Evolutionary conservation across 768 basidiomycete species (phyloP).

Genomic region (Trametes punicea): DNA sequence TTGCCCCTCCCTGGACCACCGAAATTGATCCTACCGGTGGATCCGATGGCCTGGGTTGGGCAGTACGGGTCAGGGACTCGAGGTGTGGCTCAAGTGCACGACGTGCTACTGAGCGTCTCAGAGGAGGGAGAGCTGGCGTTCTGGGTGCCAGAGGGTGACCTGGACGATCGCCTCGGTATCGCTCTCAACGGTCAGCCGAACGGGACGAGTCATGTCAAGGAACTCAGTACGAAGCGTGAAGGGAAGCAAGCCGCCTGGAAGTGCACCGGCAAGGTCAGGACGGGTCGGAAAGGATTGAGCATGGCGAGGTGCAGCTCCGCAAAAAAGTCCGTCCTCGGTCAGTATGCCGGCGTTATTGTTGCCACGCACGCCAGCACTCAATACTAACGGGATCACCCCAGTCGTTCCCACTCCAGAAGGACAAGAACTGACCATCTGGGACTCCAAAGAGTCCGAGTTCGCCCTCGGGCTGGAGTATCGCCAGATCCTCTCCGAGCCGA

Average conservation of each 20-base stretch:
- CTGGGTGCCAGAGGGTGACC: slow-evolving; percentile 61
- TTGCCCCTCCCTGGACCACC: slow-evolving; percentile 51
- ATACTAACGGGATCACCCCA: slow-evolving; percentile 27
- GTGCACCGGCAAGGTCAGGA: slow-evolving; percentile 72
- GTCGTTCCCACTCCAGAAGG: slow-evolving; percentile 60
- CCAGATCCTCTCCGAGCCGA: slow-evolving; percentile 53
- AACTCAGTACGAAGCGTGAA: neutral
- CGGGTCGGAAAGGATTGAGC: slow-evolving; percentile 59
- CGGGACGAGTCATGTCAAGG: neutral
- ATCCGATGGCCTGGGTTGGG: slow-evolving; percentile 81
- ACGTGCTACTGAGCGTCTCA: slow-evolving; percentile 78
- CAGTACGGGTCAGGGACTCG: slow-evolving; percentile 16
- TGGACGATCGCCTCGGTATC: neutral
- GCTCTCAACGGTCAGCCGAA: neutral
- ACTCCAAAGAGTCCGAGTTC: slow-evolving; percentile 92
- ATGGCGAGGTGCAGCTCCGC: slow-evolving; percentile 85
- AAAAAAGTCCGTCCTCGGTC: slow-evolving; percentile 88
- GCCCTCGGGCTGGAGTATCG: slow-evolving; percentile 83
- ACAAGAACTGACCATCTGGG: slow-evolving; percentile 92
- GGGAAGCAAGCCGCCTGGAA: slow-evolving; percentile 41
- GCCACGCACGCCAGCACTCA: neutral
- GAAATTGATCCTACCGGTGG: slow-evolving; percentile 63
- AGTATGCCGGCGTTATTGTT: slow-evolving; percentile 22
- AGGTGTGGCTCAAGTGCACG: slow-evolving; percentile 39
- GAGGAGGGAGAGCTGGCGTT: slow-evolving; percentile 78